phyloP scores from a whole-genome alignment of 768 basidiomycete species.

The Phaffia australis region DNA sequence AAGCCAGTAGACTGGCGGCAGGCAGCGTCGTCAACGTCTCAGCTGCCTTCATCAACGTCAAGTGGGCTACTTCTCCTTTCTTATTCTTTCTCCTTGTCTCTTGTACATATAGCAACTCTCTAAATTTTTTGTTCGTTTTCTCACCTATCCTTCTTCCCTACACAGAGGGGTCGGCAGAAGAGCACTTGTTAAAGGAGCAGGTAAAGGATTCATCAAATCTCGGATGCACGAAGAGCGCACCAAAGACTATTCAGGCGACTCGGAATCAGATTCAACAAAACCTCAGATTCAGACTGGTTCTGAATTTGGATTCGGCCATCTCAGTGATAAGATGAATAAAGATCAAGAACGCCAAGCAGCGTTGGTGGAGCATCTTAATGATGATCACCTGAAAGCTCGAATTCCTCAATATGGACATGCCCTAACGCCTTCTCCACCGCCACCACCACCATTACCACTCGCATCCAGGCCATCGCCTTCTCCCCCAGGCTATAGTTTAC shows the following conservation, averaged over 20 bases:
- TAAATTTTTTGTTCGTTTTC: too few relatives aligned
- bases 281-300: too few relatives aligned
- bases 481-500: too few relatives aligned
- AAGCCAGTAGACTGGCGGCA: slow-evolving; percentile 9
- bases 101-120: neutral
- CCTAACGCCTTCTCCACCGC: neutral
- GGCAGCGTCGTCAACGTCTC: slow-evolving; percentile 20
- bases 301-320: neutral
- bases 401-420: slow-evolving; percentile 6
- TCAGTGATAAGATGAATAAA: neutral
- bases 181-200: slow-evolving; percentile 19
- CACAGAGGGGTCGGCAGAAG: slow-evolving; percentile 11
- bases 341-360: slow-evolving; percentile 8
- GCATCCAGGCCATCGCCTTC: too few relatives aligned
- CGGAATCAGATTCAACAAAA: too few relatives aligned
- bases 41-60: slow-evolving; percentile 13
- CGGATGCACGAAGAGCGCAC: slow-evolving; percentile 13
- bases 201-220: slow-evolving; percentile 20
- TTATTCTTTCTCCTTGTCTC: neutral
- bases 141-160: neutral
- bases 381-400: neutral
- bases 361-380: slow-evolving; percentile 5
- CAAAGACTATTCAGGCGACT: slow-evolving; percentile 6
- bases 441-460: neutral
- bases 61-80: neutral